phyloP scores from a whole-genome alignment of 176 grass and related monocot genomes.

The Saccharum spontaneum region DNA sequence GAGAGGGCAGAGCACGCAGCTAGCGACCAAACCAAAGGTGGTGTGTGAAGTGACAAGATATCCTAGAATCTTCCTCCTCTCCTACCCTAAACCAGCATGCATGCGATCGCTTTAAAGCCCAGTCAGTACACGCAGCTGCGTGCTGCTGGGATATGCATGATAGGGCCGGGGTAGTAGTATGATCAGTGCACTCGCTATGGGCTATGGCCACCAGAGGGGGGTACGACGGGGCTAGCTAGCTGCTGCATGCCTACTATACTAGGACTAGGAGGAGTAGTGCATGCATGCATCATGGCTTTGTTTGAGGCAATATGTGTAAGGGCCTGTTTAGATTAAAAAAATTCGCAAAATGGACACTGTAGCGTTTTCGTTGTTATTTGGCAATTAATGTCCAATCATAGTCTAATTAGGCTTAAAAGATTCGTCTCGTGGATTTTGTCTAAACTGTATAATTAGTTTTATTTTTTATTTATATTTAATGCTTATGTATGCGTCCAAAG shows the following conservation, averaged over 20 bases:
- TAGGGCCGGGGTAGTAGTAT: background rate
- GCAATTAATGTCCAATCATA: too few species aligned
- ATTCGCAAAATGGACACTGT: too few species aligned
- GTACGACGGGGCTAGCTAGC: background rate
- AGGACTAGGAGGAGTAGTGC: background rate
- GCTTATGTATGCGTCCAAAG: too few species aligned
- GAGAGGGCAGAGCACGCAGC: slow-evolving; percentile 41
- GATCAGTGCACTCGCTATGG: background rate
- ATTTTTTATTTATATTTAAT: too few species aligned
- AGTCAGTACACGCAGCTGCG: background rate
- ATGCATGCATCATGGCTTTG: background rate
- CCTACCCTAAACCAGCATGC: slow-evolving; percentile 46
- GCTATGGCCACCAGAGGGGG: background rate
- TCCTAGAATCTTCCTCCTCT: slow-evolving; percentile 56
- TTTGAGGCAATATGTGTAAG: background rate
- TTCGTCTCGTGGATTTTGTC: too few species aligned
- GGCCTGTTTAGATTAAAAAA: too few species aligned
- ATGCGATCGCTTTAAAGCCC: slow-evolving; percentile 45
- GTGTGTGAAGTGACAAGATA: slow-evolving; percentile 57
- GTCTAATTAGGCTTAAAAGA: too few species aligned
- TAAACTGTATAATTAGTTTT: too few species aligned
- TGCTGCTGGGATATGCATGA: background rate
- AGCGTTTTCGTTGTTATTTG: too few species aligned
- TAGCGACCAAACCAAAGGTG: slow-evolving; percentile 43
- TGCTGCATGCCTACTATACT: background rate